phyloP scores from a whole-genome alignment of 208 protist species.

The Leptomonas pyrrhocoris region DNA sequence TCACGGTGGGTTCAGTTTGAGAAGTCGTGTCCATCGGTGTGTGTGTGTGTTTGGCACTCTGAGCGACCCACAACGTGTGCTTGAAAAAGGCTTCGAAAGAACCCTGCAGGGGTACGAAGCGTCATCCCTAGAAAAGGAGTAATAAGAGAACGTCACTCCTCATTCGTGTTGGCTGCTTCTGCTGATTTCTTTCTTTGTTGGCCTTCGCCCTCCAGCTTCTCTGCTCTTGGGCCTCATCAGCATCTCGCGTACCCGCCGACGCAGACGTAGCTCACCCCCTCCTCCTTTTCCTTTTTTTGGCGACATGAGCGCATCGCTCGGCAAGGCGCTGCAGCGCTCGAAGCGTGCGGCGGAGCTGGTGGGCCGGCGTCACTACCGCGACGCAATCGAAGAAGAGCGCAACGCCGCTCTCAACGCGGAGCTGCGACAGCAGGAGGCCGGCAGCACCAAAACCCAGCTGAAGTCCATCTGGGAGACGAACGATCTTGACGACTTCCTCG shows the following conservation, averaged over 20 bases:
- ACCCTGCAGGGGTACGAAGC: too few relatives aligned
- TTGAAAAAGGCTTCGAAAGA: too few relatives aligned
- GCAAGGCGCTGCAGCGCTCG: slow-evolving; percentile 78
- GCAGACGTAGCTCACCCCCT: not conserved
- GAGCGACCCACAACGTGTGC: too few relatives aligned
- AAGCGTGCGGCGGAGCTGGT: slow-evolving; percentile 50
- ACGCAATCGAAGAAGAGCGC: slow-evolving; percentile 55
- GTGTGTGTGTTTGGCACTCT: too few relatives aligned
- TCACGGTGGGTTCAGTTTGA: too few relatives aligned
- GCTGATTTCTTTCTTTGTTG: slow-evolving; percentile 5
- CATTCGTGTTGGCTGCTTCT: not conserved
- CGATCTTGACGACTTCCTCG: slow-evolving; percentile 86
- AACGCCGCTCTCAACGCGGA: slow-evolving; percentile 42
- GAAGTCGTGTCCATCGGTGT: too few relatives aligned
- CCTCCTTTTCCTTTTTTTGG: not conserved
- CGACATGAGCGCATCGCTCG: slow-evolving; percentile 60
- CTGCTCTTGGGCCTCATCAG: too few relatives aligned
- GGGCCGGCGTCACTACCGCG: slow-evolving; percentile 48
- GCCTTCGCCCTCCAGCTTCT: not conserved
- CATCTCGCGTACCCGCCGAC: too few relatives aligned
- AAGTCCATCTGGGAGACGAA: slow-evolving; percentile 92
- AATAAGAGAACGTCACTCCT: too few relatives aligned
- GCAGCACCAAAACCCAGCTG: slow-evolving; percentile 37
- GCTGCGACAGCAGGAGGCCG: slow-evolving; percentile 42
- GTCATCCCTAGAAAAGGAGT: too few relatives aligned